Base-by-base conservation (phyloP, 352 stramenopile species). In the Phytophthora pinifolia region DNA sequence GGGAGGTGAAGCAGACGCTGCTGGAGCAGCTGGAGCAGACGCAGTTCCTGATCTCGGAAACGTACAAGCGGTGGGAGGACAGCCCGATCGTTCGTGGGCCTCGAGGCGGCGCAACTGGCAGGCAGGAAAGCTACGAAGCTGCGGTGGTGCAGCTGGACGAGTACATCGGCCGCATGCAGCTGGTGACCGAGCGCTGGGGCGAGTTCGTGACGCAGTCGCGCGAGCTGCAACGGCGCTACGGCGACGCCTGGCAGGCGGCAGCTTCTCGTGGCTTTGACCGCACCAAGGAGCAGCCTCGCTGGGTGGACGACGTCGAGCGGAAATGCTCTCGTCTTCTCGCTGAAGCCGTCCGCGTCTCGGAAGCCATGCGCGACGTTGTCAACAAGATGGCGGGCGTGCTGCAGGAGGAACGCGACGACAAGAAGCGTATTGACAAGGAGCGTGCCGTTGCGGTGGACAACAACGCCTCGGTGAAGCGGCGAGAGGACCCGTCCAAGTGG, bases 1-100 rank as follows among this genome's bases (percentile, higher is more conserved):
- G 61, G 13, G 79, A 89, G 41, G 79, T 85, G 25, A 89, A 92
- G 63, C 70, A 92, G 38, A 87, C 76, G 46, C 57, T 89, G 17
- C 35, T 92, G 34, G 72, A 83, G 35, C 82, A 92, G 62, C 62
- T 92, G 2, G 74, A 89, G 31, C 73, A 92, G 42, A 92, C 82
- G 0, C 82, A 89, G 62, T 83, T 69, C 51, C 89, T 92, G 79
- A 83, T 92, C 38, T 73, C 72, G 15, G 76, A 80, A 50, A 88
- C 79, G 18, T 84, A 86, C 60, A 89, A 89, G 55, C 75, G 82
- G 25, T 88, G 72, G 75, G 77, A 76, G 18, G 65, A 85, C 32
- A 88, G 74, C 33, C 70, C 76, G 1, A 68, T 86, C 17, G 69
- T 64, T 17, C 42, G 59, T 37, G 56, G 57, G 2, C 41, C 50